Percentiles rank a stretch among this genome's conserved stretches.
These are phyloP conservation scores for Spergularia azorica DNA, from an alignment of 179 eudicot species.

Conservation along the genomic window DNA sequence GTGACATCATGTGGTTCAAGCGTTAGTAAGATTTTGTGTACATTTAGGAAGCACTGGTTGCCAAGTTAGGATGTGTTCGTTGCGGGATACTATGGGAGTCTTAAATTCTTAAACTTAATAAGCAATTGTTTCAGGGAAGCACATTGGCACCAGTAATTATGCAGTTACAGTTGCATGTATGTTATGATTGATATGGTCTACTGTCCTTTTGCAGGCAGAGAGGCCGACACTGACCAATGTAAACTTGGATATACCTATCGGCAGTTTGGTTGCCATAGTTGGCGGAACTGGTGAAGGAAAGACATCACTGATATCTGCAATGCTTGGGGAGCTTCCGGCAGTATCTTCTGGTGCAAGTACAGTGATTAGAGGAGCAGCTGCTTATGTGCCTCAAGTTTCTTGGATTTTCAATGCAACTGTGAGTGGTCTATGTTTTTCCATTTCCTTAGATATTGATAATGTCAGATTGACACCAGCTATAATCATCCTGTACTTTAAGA, in stretches of 20 bases:
- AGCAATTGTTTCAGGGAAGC: not conserved
- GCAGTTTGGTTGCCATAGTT: conserved; percentile 90
- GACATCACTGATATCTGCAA: conserved; percentile 88
- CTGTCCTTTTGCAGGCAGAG: conserved; percentile 52
- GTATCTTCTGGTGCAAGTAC: conserved; percentile 53
- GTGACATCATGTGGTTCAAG: not conserved
- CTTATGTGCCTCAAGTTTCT: conserved; percentile 95
- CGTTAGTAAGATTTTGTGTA: not conserved
- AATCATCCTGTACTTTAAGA: conserved; percentile 1
- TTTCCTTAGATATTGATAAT: not conserved
- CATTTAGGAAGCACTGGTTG: not conserved
- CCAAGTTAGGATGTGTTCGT: not conserved
- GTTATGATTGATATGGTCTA: not conserved
- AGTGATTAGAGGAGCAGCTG: conserved; percentile 76
- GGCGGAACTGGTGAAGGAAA: conserved; percentile 99
- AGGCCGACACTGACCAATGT: conserved; percentile 71
- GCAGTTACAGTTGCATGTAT: not conserved
- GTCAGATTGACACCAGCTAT: not conserved
- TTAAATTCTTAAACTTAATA: not conserved
- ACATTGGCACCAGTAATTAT: not conserved
- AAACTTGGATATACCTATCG: conserved; percentile 74
- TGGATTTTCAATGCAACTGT: conserved; percentile 99
- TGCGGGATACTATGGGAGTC: not conserved
- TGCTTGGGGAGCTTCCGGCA: conserved; percentile 94
- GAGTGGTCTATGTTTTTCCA: conserved; percentile 34